These are phyloP conservation scores for Spathaspora passalidarum DNA, from an alignment of 805 yeast genomes.

Conservation along the genomic window DNA sequence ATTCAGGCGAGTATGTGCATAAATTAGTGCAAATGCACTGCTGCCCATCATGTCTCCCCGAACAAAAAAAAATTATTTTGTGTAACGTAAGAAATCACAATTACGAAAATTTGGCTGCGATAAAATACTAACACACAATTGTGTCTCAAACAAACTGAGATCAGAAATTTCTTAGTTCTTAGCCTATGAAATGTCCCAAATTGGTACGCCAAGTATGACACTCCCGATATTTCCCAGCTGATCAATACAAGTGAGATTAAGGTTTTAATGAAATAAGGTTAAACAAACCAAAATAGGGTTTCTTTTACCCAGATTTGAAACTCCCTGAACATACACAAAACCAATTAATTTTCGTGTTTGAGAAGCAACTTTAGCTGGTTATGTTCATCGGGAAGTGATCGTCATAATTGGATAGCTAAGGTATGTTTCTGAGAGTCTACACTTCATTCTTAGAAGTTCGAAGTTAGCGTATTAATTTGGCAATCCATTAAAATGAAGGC, in stretches of 20 bases:
- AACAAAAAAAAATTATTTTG: not conserved
- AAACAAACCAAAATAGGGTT: too few relatives aligned
- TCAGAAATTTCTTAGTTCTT: too few relatives aligned
- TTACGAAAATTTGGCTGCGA: not conserved
- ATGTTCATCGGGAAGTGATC: not conserved
- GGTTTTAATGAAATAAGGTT: not conserved
- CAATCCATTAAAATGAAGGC: too few relatives aligned
- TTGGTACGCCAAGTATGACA: too few relatives aligned
- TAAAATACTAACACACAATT: not conserved
- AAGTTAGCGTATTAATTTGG: not conserved
- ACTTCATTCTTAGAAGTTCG: too few relatives aligned
- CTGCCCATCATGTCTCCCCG: too few relatives aligned
- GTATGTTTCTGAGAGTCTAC: too few relatives aligned
- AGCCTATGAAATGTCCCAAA: too few relatives aligned
- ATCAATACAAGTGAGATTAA: too few relatives aligned
- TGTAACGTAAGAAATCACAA: not conserved
- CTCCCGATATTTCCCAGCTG: not conserved
- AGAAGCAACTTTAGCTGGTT: not conserved
- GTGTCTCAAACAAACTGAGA: too few relatives aligned
- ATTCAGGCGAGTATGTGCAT: not conserved
- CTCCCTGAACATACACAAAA: constrained; percentile 1
- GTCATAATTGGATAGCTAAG: too few relatives aligned
- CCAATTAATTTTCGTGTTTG: not conserved
- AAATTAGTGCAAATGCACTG: not conserved
- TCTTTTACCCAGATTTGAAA: not conserved